Base-by-base conservation (phyloP, 2,329 filamentous ascomycete species). In the Chrysosporium queenslandicum region DNA sequence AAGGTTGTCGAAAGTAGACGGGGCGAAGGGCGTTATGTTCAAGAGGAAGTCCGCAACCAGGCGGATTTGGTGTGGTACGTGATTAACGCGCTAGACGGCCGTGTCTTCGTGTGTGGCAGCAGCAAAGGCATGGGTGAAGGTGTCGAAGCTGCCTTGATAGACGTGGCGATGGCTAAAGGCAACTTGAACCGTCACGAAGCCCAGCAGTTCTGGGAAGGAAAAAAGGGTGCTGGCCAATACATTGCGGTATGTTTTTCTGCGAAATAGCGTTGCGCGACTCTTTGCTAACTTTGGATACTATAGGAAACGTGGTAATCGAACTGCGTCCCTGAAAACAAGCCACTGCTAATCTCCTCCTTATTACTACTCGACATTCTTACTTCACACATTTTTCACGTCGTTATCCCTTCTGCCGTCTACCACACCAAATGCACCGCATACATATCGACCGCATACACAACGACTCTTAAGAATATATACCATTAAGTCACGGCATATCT, bases 31-130 rank as follows among this genome's bases (percentile, higher is more conserved):
- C 84, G 85, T 58, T 98, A 98, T 64, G 92, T 98, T 1, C 92
- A 98, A 66, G 92, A 98, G 63, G 92, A 97, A 69, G 91, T 98
- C 7, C 77, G 80, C 9, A 78, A 87, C 58, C 92, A 97, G 67
- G 87, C 90, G 1, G 92, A 97, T 64, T 78, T 97, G n/a, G 91
- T 97, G 14, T 98, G 92, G 92, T 94, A 88, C 68, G 89, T 97
- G 58, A 86, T 94, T 75, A 97, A 97, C 67, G 83, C 89, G 1
- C 77, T 97, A n/a, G 92, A 98, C 63, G 92, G 92, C 1, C 83
- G 92, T 49, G 83, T 97, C 49, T 98, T 98, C 66, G 92, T 98
- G 54, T 98, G 92, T 67, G 92, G 92, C 46, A 94, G 86, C 70
- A 89, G 83, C 64, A 89, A 87, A 73, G 92, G 92, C 53, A 98